Evolutionary conservation across 225 moss, liverwort and hornwort genomes (phyloP).

Genomic region (Bryum argenteum): DNA sequence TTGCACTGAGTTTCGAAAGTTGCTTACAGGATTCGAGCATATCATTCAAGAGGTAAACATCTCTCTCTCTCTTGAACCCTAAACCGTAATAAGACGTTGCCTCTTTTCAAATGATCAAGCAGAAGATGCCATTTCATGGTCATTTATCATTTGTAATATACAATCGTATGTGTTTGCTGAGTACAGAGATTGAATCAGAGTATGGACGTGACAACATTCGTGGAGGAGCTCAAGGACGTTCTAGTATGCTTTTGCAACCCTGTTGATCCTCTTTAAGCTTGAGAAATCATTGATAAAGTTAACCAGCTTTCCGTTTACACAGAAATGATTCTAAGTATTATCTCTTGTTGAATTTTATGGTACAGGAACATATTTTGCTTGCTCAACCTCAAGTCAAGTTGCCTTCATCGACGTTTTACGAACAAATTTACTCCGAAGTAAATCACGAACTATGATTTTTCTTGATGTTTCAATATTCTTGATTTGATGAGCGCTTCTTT

Average conservation of each 20-base stretch:
- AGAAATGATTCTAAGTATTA: no score
- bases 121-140: neutral
- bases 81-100: no score
- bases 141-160: neutral
- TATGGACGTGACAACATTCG: conserved; percentile 65
- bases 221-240: conserved; percentile 81
- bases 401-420: conserved; percentile 63
- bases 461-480: no score
- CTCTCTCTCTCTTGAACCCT: neutral
- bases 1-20: conserved; percentile 60
- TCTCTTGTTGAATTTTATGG: neutral
- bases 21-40: conserved; percentile 72
- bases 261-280: no score
- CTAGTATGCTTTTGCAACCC: conserved; percentile 42
- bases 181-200: conserved; percentile 77
- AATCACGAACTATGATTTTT: conserved; percentile 24
- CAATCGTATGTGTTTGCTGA: neutral
- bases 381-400: conserved; percentile 61
- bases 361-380: conserved; percentile 72
- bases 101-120: no score
- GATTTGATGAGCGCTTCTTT: conserved; percentile 3
- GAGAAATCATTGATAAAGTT: no score
- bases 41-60: conserved; percentile 75
- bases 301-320: no score
- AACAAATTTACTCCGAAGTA: conserved; percentile 64